Base-by-base conservation (phyloP, 2,329 filamentous ascomycete genomes). In the Pseudophaeomoniella oleicola region DNA sequence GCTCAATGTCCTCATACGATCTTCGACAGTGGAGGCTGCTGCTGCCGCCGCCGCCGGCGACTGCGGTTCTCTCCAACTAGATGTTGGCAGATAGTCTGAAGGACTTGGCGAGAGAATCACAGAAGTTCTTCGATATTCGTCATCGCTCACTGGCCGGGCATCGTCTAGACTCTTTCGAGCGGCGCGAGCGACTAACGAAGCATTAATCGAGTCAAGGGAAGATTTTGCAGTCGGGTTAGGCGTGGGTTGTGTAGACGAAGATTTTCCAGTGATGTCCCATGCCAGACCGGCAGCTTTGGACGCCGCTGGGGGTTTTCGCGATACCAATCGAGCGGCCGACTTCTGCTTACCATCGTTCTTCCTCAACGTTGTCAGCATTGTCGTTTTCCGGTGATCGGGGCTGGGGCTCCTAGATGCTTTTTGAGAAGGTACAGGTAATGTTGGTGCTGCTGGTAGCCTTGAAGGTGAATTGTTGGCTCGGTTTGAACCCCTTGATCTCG, bases 251-350 rank as follows among this genome's bases (percentile, higher is more conserved):
- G 34, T 5, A 32, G 27, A n/a, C 39, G 31, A 10, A 39, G 39
- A 11, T 32, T 42, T 30, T 30, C 37, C n/a, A 38, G 37, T 50
- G 48, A 59, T 52, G 42, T 62, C 46, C 72, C 74, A 79, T n/a
- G 73, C 73, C 40, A 76, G 62, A 3, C 72, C 72, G 2, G 75
- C 75, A 3, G 75, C 75, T 46, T 71, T 74, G 13, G 74, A 71
- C 14, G 74, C 72, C 39, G 70, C 68, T 27, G 67, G 63, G n/a
- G 64, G 22, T n/a, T 27, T 27, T n/a, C 22, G 6, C n/a, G n/a
- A 6, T 14, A 52, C 56, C 2, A 58, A 50, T 48, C 71, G 62
- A 32, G 64, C 59, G 37, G 65, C 64, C 11, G 60, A 58, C 16
- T 57, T 49, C 37, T 61, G 66, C 42, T 61, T 63, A 32, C 56